A percentile compares a stretch with the other conserved stretches of the same genome.
phyloP scores from a whole-genome alignment of 495 filamentous ascomycete genomes.

The Xylaria scruposa region DNA sequence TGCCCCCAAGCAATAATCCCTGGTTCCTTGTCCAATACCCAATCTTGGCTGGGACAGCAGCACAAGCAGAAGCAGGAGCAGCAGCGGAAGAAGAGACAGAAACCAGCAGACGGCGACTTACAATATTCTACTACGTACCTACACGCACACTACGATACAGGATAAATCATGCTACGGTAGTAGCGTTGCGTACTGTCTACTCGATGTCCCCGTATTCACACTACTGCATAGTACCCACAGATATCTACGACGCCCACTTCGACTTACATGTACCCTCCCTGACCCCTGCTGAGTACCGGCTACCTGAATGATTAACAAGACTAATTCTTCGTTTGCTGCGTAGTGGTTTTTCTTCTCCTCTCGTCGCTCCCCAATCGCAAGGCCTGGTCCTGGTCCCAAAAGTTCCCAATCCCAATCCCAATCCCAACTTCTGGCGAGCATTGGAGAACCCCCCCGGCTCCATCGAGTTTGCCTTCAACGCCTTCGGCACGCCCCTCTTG shows the following conservation, averaged over 20 bases:
- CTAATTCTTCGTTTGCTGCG: neutral
- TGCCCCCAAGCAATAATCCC: neutral
- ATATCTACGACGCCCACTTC: neutral
- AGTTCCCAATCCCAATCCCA: neutral
- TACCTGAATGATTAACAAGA: neutral
- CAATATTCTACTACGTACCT: neutral
- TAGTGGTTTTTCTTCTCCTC: neutral
- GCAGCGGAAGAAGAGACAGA: neutral
- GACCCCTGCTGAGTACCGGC: neutral
- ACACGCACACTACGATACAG: neutral
- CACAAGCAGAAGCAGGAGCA: neutral
- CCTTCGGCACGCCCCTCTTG: neutral
- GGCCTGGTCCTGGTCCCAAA: neutral
- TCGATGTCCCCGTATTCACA: neutral
- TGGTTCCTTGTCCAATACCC: neutral
- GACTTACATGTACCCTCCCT: neutral
- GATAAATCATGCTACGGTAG: neutral
- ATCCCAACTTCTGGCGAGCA: no score
- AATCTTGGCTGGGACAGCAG: neutral
- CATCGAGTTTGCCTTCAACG: neutral
- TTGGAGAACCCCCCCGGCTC: neutral
- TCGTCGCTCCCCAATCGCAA: neutral
- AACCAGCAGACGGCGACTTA: conserved; percentile 3
- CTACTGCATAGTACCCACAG: conserved; percentile 8
- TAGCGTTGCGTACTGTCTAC: neutral